Evolutionary conservation across 441 rosid species (phyloP).

Genomic region (Erodium texanum): DNA sequence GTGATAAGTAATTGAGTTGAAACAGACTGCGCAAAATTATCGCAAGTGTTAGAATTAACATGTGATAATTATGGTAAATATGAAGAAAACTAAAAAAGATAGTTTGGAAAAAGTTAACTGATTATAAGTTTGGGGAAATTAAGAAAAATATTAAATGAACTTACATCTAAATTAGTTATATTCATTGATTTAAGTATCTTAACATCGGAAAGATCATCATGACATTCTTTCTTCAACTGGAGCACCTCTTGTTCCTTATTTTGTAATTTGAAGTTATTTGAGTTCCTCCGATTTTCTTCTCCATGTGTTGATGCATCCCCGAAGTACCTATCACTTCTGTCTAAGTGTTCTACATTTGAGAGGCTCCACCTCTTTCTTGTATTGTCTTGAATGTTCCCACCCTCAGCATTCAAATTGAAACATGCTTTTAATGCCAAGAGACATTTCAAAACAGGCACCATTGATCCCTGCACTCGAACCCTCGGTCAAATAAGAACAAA

Average conservation of each 20-base stretch:
- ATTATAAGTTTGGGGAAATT: not conserved
- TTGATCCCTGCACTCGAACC: conserved; percentile 50
- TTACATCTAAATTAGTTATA: conserved; percentile 66
- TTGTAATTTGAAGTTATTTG: conserved; percentile 21
- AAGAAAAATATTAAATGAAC: conserved; percentile 13
- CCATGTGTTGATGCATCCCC: conserved; percentile 11
- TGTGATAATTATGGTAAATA: not conserved
- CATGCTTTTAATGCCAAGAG: conserved; percentile 54
- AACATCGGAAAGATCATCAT: conserved; percentile 57
- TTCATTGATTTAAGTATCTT: conserved; percentile 60
- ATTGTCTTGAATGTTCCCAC: conserved; percentile 29
- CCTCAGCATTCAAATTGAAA: conserved; percentile 31
- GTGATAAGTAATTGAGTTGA: conserved; percentile 65
- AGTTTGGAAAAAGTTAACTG: not conserved
- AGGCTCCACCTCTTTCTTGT: conserved; percentile 52
- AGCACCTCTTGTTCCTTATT: conserved; percentile 57
- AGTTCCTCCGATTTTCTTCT: conserved; percentile 13
- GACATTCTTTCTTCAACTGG: conserved; percentile 59
- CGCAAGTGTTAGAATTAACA: conserved; percentile 1
- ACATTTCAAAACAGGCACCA: conserved; percentile 69
- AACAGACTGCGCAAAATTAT: conserved; percentile 44
- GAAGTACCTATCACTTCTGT: conserved; percentile 11
- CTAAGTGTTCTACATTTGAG: conserved; percentile 25
- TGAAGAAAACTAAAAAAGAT: not conserved
- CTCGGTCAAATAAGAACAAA: conserved; percentile 18